Evolutionary conservation across 2,329 filamentous ascomycete species (phyloP).

Genomic region (Huntiella bhutanensis): DNA sequence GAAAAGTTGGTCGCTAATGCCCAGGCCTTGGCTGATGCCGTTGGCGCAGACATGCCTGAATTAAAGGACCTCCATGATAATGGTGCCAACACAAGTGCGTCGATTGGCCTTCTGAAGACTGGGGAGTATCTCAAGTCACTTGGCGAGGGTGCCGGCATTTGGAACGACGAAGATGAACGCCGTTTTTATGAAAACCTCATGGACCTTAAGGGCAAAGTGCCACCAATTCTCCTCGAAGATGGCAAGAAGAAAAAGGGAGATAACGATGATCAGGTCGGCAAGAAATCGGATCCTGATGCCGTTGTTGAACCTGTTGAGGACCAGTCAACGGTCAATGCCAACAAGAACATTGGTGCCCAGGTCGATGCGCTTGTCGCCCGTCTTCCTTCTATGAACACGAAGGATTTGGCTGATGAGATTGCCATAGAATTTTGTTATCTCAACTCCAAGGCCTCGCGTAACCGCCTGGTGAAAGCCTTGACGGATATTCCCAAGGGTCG

Average conservation of each 20-base stretch:
- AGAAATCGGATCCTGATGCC: conserved; percentile 43
- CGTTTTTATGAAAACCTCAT: conserved; percentile 96
- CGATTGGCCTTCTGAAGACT: conserved; percentile 84
- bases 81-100: conserved; percentile 45
- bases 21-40: conserved; percentile 71
- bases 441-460: conserved; percentile 94
- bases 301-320: conserved; percentile 47
- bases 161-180: conserved; percentile 95
- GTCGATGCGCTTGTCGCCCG: conserved; percentile 78
- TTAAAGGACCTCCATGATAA: conserved; percentile 64
- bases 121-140: conserved; percentile 83
- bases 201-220: conserved; percentile 89
- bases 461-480: conserved; percentile 77
- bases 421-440: conserved; percentile 96
- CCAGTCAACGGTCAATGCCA: conserved; percentile 81
- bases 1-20: conserved; percentile 81
- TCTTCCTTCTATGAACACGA: conserved; percentile 78
- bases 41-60: conserved; percentile 86
- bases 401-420: conserved; percentile 78
- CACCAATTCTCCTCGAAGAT: conserved; percentile 81
- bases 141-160: conserved; percentile 81
- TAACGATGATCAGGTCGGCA: conserved; percentile 62
- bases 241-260: conserved; percentile 85
- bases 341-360: conserved; percentile 93
- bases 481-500: conserved; percentile 91